Evolutionary conservation across 805 yeast species (phyloP).

Genomic region (Cephaloascus fragrans): DNA sequence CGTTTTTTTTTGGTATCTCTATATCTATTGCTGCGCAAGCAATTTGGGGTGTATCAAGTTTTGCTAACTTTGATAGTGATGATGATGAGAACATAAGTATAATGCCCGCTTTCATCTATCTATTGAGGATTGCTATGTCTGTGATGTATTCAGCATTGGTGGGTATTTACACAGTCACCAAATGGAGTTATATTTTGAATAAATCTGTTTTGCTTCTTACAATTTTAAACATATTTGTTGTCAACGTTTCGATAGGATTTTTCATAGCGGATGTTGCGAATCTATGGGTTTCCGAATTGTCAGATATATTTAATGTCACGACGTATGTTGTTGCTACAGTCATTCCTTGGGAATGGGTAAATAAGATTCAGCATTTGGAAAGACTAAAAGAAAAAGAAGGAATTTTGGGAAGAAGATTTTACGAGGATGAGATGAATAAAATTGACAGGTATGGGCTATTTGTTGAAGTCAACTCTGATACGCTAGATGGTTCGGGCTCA

Average conservation of each 20-base stretch:
- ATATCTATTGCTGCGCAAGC: slow-evolving; percentile 48
- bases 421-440: slow-evolving; percentile 52
- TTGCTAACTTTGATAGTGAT: slow-evolving; percentile 18
- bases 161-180: slow-evolving; percentile 42
- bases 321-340: slow-evolving; percentile 65
- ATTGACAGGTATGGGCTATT: slow-evolving; percentile 28
- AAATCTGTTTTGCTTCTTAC: slow-evolving; percentile 45
- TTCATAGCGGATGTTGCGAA: slow-evolving; percentile 71
- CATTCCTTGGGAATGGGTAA: slow-evolving; percentile 82
- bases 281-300: slow-evolving; percentile 64
- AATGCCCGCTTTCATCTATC: slow-evolving; percentile 64
- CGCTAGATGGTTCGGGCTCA: slow-evolving; percentile 1
- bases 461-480: slow-evolving; percentile 13
- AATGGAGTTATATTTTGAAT: slow-evolving; percentile 40
- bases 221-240: slow-evolving; percentile 40
- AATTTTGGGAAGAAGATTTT: slow-evolving; percentile 63
- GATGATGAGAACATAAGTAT: slow-evolving; percentile 42
- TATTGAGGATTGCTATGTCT: slow-evolving; percentile 62
- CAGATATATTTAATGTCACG: slow-evolving; percentile 65
- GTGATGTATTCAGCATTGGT: slow-evolving; percentile 60
- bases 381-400: slow-evolving; percentile 58
- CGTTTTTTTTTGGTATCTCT: slow-evolving; percentile 47
- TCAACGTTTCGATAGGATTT: slow-evolving; percentile 55
- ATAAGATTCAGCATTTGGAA: slow-evolving; percentile 48
- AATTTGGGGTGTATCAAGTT: slow-evolving; percentile 62